Conservation (phyloP, 345 rosid genomes). For the Nasturtium officinale region DNA sequence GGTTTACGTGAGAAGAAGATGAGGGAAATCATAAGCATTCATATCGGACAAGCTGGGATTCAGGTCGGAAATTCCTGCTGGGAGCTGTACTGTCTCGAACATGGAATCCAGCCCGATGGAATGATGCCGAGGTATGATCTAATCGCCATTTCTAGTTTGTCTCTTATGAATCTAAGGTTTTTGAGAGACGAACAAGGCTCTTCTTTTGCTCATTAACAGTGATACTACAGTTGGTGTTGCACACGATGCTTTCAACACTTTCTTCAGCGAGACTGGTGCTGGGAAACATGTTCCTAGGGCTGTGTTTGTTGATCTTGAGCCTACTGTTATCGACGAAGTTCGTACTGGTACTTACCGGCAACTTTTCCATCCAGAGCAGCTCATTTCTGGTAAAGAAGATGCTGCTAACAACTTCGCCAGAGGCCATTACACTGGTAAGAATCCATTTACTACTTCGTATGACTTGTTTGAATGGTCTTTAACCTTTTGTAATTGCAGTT, state of each 20-base stretch:
- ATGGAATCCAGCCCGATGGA: constrained; percentile 66
- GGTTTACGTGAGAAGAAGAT: constrained; percentile 32
- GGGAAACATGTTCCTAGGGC: constrained; percentile 42
- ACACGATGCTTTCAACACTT: constrained; percentile 41
- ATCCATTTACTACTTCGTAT: not conserved
- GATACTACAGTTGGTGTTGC: constrained; percentile 40
- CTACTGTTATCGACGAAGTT: constrained; percentile 39
- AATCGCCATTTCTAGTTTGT: not conserved
- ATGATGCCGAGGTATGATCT: constrained; percentile 59
- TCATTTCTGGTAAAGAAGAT: constrained; percentile 73
- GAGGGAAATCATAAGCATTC: constrained; percentile 68
- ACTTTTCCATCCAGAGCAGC: constrained; percentile 78
- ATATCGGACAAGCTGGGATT: constrained; percentile 69
- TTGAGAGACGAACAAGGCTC: no score
- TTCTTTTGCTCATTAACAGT: not conserved
- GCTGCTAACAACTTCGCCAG: constrained; percentile 76
- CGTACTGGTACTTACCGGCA: constrained; percentile 53
- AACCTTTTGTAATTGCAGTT: constrained; percentile 40
- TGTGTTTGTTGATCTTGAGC: constrained; percentile 40
- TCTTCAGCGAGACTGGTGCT: constrained; percentile 43
- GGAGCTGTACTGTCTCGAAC: constrained; percentile 57
- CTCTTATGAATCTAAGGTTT: not conserved
- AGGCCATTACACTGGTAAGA: constrained; percentile 66
- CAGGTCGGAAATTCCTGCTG: constrained; percentile 68
- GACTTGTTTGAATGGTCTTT: not conserved